Base-by-base conservation (phyloP, 2,329 filamentous ascomycete species). In the Stemphylium beticola region DNA sequence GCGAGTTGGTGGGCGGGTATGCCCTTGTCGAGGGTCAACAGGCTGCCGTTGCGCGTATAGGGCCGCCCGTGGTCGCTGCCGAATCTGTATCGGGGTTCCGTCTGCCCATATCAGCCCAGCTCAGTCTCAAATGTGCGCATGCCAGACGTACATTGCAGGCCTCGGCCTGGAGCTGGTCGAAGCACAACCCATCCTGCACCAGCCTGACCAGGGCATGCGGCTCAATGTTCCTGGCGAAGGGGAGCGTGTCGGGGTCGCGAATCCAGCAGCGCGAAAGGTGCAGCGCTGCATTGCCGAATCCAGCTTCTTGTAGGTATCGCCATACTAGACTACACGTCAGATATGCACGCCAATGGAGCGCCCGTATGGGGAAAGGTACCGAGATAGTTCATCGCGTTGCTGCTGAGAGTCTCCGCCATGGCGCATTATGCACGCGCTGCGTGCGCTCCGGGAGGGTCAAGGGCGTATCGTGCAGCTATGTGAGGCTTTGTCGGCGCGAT, bases 381-480 rank as follows among this genome's bases (percentile, higher is more conserved):
- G 69, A 88, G 78, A 76, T 88, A 87, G 77, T 88, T 89, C 71
- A 89, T 81, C 73, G 87, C 85, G 78, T 88, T 82, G 62, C 81
- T 83, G 66, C 78, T 82, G 59, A 85, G 76, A 43, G 79, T 67
- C 61, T 71, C 67, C 48, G 73, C 69, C 74, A 78, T 78, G 64
- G 75, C 73, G 75, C 76, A 78, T 77, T 66, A 57, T 58, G 64
- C 46, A 52, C 44, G 22, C 47, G 55, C 50, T 46, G 54, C 57
- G 47, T 55, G 57, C 48, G 53, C 52, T 26, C 26, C 14, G 17
- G 24, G 33, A 22, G 17, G 32, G 4, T 15, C 3, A 31, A n/a
- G 7, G 31, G 9, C 2, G 26, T 29, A 10, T 29, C 7, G 26
- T 11, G 7, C 11, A 11, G 8, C 2, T 29, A 8, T 29, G 26